Evolutionary conservation across 768 basidiomycete genomes (phyloP), one percentile per base, ranked within the genome.

Genomic region (Leccinum longicurvipes): DNA sequence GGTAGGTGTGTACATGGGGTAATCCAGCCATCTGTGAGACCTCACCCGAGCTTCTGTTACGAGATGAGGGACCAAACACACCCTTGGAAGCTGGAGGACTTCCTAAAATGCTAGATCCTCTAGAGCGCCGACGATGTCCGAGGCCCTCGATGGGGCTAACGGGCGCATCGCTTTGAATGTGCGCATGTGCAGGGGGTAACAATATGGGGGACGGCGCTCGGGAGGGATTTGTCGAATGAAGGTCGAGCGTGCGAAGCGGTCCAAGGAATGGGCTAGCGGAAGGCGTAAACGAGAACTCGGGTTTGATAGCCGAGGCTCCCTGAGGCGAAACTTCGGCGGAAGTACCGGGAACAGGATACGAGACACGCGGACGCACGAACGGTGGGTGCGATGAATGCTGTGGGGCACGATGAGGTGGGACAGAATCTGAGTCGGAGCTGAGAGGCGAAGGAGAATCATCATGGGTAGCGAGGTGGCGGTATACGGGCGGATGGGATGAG

Each of bases 201-300:
- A 81, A 73, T 54, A 88, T 81, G 7, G 89, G 87, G 3, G 85
- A 86, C 1, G 89, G 86, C 0, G 86, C 88, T 46, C 88, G 81
- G 11, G 85, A 87, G 0, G 84, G 82, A 50, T 81, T 80, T 3
- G 85, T 74, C 1, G 85, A 86, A 63, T 89, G 87, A 44, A 91
- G 81, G 63, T 89, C 85, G 55, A 92, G 79, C 6, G 85, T 86
- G 52, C 86, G 80, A 60, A 92, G 72, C 2, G 88, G 87, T 0
- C 86, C 89, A 21, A 92, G 80, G 78, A 92, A 91, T 1, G 89
- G 89, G 56, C 86, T 88, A 2, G 88, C 85, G 19, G 84, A 86
- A 1, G 89, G 89, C 1, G 89, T 90, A 63, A 79, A 76, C 4
- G 70, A 57, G 63, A 76, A 71, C 48, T 76, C 77, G 23, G 72